phyloP scores from a whole-genome alignment of 257 asterid species.

The Solanum infundibuliforme region DNA sequence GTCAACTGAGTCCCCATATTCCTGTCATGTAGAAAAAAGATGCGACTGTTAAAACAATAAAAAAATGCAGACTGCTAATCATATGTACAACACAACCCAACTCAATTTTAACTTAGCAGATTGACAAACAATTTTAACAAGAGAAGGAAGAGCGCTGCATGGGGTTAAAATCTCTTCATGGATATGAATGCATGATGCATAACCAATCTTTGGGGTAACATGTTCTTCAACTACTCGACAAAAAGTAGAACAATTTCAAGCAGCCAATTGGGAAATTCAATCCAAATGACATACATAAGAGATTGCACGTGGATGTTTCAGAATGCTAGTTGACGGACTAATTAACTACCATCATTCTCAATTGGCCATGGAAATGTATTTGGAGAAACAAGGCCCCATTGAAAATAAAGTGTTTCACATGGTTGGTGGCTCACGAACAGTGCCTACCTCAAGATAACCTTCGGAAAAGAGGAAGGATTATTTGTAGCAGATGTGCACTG shows the following conservation, averaged over 20 bases:
- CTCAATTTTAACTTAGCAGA: neutral
- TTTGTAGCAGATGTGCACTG: neutral
- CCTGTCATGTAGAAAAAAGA: constrained; percentile 27
- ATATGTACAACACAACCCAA: neutral
- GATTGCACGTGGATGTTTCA: neutral
- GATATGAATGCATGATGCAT: neutral
- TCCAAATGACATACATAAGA: neutral
- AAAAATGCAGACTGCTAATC: neutral
- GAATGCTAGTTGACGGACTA: neutral
- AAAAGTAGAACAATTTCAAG: neutral
- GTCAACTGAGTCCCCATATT: constrained; percentile 76
- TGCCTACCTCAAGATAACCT: neutral
- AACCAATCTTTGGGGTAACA: neutral
- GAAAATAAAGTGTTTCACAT: neutral
- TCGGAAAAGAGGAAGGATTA: neutral
- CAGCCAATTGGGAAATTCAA: neutral
- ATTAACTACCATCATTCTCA: neutral
- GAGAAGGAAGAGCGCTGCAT: neutral
- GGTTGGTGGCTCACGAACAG: neutral
- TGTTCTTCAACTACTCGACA: neutral
- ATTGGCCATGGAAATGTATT: neutral
- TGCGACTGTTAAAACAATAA: neutral
- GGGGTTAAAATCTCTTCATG: neutral
- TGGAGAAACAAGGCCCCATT: neutral
- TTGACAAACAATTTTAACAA: neutral